Evolutionary conservation across 2,329 filamentous ascomycete genomes (phyloP), one percentile per base, ranked within the genome.

Genomic region (Botrytis elliptica): DNA sequence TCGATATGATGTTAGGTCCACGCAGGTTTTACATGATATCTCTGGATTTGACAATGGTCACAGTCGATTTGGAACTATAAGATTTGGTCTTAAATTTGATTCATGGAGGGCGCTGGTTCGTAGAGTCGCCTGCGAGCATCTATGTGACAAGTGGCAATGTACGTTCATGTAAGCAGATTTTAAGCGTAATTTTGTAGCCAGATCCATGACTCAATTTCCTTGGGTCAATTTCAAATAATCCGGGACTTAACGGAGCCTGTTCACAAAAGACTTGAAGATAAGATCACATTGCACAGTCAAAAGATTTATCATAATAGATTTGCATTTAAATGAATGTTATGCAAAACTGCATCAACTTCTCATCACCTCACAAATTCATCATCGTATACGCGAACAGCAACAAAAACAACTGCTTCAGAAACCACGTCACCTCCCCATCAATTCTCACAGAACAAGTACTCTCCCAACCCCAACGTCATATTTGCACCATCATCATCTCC

Each of bases 171-270:
- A n/a, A 55, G 25, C 49, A 55, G 8, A 0, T 16, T 16, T n/a
- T 0, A 29, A 2, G 6, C 0, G 0, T 16, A 4, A 55, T 2
- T 55, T 55, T 0, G 3, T 7, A 7, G 14, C 2, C 52, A 29
- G 52, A 55, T 55, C 14, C 14, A 1, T 29, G 10, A 12, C 12
- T 52, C 12, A 14, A n/a, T 52, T 3, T 52, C 10, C 3, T 52
- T n/a, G 12, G 12, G 4, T 18, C 1, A 16, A 7, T 29, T 55
- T 18, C 3, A 18, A 29, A 8, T 29, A 2, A 4, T 16, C 10
- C 33, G 8, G 2, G 1, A 40, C 3, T 36, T n/a, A 16, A 62
- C 3, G 2, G 9, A 9, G 1, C 5, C 1, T 36, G 18, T 62
- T 36, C 22, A 62, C 20, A 62, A n/a, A 3, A n/a, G 22, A 18